phyloP scores from a whole-genome alignment of 495 filamentous ascomycete genomes.

The Trichoderma erinaceum region DNA sequence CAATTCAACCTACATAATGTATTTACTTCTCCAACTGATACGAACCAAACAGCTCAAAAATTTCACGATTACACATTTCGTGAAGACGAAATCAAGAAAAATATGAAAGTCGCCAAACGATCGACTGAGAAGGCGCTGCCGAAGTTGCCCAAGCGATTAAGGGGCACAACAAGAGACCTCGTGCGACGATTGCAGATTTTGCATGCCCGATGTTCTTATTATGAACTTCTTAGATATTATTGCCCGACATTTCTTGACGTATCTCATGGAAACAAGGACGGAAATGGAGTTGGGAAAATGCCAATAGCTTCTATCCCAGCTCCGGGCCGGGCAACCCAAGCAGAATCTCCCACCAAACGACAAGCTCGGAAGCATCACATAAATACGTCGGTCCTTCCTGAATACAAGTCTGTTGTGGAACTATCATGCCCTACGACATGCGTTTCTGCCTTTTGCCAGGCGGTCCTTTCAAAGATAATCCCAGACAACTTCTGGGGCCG shows the following conservation, averaged over 20 bases:
- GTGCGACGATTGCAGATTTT: slow-evolving; percentile 62
- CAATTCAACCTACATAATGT: slow-evolving; percentile 89
- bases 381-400: neutral
- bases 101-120: slow-evolving; percentile 16
- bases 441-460: slow-evolving; percentile 84
- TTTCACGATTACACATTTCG: slow-evolving; percentile 78
- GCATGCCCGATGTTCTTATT: slow-evolving; percentile 71
- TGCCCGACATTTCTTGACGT: slow-evolving; percentile 49
- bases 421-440: slow-evolving; percentile 62
- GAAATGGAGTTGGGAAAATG: neutral
- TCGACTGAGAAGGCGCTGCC: slow-evolving; percentile 17
- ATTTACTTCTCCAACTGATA: slow-evolving; percentile 65
- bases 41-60: slow-evolving; percentile 56
- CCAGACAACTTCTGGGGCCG: slow-evolving; percentile 74
- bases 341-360: neutral
- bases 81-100: slow-evolving; percentile 67
- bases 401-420: slow-evolving; percentile 49
- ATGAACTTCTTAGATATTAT: slow-evolving; percentile 68
- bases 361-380: neutral
- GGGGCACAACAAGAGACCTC: slow-evolving; percentile 52
- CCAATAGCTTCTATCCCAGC: neutral
- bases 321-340: neutral
- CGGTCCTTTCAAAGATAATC: slow-evolving; percentile 66
- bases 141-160: slow-evolving; percentile 70
- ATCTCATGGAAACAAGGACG: neutral